Base-by-base conservation (phyloP, 139 green algal genomes). In the Chlorella sorokiniana region DNA sequence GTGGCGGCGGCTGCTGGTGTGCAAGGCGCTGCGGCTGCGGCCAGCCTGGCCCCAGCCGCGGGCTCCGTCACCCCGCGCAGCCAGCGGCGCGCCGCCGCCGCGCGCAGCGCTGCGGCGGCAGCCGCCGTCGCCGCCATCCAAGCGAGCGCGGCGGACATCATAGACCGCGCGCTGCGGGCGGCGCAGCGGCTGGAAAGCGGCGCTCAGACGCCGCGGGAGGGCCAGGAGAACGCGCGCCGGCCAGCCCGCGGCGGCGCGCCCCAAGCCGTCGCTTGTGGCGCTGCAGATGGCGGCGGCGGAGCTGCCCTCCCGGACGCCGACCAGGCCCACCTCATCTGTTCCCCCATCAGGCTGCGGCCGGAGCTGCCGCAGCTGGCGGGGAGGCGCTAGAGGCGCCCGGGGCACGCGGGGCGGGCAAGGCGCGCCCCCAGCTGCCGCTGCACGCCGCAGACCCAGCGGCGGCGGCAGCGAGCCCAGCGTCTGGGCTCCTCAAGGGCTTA, bases 71-170 rank as follows among this genome's bases (percentile, higher is more conserved):
- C 44, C 31, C 38, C 70, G 70, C 18, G 14, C 45, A 9, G 9
- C 7, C 44, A 20, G 45, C 56, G 22, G 48, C 14, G 68, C 35
- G 25, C 48, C 48, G 18, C 38, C 23, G 37, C 73, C 31, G 38
- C 10, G 22, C 37, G 73, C 37, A 69, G 23, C 54, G 59, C 71
- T 1, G 73, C 73, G 27, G 73, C 73, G 41, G 73, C 73, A 20
- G 73, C 73, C 11, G 73, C 73, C 0, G 73, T 79, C 3, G 73
- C 73, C 4, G 73, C 73, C 54, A 79, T 79, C 52, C 73, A 79
- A 16, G 73, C 73, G 3, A 69, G 37, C 40, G 59, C 59, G 22
- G 54, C 37, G 2, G 41, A 51, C 52, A 68, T 79, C 54, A 79
- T 79, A 9, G 40, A 68, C 73, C 73, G 73, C 11, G 73, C 73